These are phyloP conservation scores for Coemansia reversa DNA, from an alignment of 192 early-diverging fungal species.

Conservation along the genomic window DNA sequence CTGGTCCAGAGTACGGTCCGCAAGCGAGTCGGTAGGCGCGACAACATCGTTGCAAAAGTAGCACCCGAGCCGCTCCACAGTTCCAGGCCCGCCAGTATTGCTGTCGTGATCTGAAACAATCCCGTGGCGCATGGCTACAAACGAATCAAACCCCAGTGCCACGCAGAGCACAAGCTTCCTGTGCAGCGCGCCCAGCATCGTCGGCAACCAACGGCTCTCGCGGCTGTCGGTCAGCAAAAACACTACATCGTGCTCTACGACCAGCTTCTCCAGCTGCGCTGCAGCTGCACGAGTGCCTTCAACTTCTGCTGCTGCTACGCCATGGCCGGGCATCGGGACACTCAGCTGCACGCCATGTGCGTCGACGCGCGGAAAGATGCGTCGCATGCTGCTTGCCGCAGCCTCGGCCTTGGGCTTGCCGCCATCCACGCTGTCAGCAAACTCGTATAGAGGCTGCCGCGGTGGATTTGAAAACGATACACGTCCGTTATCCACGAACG, in stretches of 20 bases:
- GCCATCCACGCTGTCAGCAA: slow-evolving; percentile 84
- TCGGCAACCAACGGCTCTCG: slow-evolving; percentile 95
- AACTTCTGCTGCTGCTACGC: slow-evolving; percentile 39
- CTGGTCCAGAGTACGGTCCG: slow-evolving; percentile 93
- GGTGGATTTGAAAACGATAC: slow-evolving; percentile 97
- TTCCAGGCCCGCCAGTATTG: neutral
- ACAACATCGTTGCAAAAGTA: slow-evolving; percentile 99
- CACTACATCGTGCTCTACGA: slow-evolving; percentile 77
- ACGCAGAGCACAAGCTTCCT: slow-evolving; percentile 87
- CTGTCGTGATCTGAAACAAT: slow-evolving; percentile 33
- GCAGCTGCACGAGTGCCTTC: slow-evolving; percentile 36
- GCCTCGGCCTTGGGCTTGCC: slow-evolving; percentile 84
- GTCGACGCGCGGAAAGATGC: slow-evolving; percentile 79
- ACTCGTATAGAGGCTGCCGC: slow-evolving; percentile 89
- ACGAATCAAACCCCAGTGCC: slow-evolving; percentile 95
- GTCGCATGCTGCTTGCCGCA: slow-evolving; percentile 72
- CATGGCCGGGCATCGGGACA: slow-evolving; percentile 98
- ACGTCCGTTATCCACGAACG: slow-evolving; percentile 88
- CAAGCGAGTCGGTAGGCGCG: slow-evolving; percentile 91
- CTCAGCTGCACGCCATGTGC: slow-evolving; percentile 66
- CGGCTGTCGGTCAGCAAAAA: slow-evolving; percentile 94
- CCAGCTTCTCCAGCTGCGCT: slow-evolving; percentile 60
- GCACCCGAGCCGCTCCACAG: slow-evolving; percentile 69
- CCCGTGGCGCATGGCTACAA: slow-evolving; percentile 95
- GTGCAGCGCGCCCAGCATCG: slow-evolving; percentile 71